Conservation (phyloP, 2,329 filamentous ascomycete species). For the Neonectria coccinea region DNA sequence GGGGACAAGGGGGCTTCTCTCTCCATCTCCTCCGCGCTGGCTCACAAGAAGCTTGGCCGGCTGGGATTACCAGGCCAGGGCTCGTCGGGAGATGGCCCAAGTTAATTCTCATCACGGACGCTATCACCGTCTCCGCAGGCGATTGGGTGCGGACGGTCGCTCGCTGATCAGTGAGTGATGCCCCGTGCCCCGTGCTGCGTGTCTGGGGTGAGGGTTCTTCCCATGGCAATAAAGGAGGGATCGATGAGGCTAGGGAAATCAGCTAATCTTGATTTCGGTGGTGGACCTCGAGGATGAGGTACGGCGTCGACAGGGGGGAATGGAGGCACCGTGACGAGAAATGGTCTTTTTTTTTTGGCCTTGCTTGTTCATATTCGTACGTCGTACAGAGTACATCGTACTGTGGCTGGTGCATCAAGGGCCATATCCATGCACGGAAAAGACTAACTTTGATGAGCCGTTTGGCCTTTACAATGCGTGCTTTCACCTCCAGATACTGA, state of each 20-base stretch:
- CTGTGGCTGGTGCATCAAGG: background rate
- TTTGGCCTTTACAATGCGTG: background rate
- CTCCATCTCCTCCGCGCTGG: background rate
- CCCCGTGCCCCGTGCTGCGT: background rate
- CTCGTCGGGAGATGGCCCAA: slow-evolving; percentile 6
- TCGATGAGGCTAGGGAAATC: slow-evolving; percentile 9
- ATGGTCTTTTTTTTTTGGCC: background rate
- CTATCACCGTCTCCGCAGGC: background rate
- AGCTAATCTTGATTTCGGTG: slow-evolving; percentile 11
- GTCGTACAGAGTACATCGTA: background rate
- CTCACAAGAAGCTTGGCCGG: slow-evolving; percentile 3
- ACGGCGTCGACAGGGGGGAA: background rate
- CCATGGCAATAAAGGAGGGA: background rate
- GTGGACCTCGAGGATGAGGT: background rate
- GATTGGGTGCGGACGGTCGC: background rate
- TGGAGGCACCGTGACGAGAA: background rate
- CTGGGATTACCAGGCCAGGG: background rate
- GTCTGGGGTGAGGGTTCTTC: background rate
- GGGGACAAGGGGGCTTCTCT: background rate
- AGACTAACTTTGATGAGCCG: background rate
- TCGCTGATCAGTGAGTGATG: background rate
- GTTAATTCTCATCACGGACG: background rate
- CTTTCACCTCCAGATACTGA: background rate
- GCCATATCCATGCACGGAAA: background rate
- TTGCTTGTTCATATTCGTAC: background rate